These are phyloP conservation scores for Oxytropis ochrocephala DNA, from an alignment of 306 rosid genomes.

Conservation along the genomic window DNA sequence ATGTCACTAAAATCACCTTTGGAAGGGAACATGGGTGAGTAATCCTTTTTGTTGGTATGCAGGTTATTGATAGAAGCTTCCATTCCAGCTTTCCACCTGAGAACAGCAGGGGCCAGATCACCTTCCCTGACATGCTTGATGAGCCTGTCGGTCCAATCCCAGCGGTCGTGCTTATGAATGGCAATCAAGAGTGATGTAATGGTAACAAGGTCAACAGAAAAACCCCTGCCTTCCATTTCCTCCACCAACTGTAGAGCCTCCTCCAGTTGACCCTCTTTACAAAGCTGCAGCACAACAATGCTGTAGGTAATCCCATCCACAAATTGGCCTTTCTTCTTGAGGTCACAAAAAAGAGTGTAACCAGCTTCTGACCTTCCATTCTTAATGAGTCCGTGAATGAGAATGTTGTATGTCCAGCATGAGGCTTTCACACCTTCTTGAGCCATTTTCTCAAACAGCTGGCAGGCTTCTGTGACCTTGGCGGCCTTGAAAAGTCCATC, in stretches of 20 bases:
- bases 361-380: conserved; percentile 84
- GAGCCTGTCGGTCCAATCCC: conserved; percentile 84
- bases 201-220: conserved; percentile 70
- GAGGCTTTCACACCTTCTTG: conserved; percentile 69
- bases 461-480: conserved; percentile 61
- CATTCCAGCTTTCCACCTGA: conserved; percentile 74
- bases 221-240: conserved; percentile 91
- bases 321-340: conserved; percentile 79
- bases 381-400: conserved; percentile 70
- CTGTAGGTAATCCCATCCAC: conserved; percentile 80
- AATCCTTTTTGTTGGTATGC: conserved; percentile 51
- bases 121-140: conserved; percentile 80
- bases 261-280: conserved; percentile 69
- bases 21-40: conserved; percentile 51
- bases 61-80: conserved; percentile 62
- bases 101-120: conserved; percentile 55
- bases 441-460: conserved; percentile 81
- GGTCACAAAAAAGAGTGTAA: conserved; percentile 68
- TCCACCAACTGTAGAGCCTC: conserved; percentile 68
- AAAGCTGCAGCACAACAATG: conserved; percentile 65
- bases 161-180: conserved; percentile 56
- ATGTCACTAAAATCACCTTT: conserved; percentile 56
- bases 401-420: conserved; percentile 64
- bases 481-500: conserved; percentile 72
- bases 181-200: conserved; percentile 62